phyloP scores from a whole-genome alignment of 805 yeast genomes.

The Myxozyma nipponensis region DNA sequence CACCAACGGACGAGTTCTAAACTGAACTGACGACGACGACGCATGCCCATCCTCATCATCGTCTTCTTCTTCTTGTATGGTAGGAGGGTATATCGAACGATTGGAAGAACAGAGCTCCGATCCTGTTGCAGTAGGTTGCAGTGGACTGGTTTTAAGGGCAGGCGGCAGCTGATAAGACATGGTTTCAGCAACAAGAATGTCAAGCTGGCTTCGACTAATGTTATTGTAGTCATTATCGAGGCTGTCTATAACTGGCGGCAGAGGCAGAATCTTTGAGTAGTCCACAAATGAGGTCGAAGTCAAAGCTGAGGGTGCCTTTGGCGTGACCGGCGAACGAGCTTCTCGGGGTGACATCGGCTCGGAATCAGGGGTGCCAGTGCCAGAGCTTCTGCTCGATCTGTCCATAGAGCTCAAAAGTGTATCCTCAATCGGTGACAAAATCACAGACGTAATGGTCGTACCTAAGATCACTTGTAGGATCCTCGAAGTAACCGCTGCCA shows the following conservation, averaged over 20 bases:
- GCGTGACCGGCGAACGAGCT: not conserved
- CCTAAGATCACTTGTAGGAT: slow-evolving; percentile 17
- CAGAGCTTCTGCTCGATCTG: not conserved
- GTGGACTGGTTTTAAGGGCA: not conserved
- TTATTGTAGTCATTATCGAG: not conserved
- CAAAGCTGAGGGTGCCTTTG: not conserved
- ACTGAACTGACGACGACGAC: not conserved
- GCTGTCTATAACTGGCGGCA: not conserved
- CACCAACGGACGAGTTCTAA: not conserved
- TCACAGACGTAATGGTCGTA: not conserved
- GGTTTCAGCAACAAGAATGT: not conserved
- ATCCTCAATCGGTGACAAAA: not conserved
- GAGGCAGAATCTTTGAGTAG: not conserved
- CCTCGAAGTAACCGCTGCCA: slow-evolving; percentile 12
- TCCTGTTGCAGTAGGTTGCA: not conserved
- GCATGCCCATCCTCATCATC: not conserved
- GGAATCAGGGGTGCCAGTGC: not conserved
- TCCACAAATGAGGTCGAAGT: not conserved
- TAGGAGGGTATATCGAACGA: slow-evolving; percentile 3
- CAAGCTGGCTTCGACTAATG: not conserved
- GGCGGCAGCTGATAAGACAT: not conserved
- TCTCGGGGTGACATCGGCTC: not conserved
- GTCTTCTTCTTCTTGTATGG: slow-evolving; percentile 7
- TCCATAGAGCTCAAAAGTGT: not conserved
- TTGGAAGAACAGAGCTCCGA: not conserved